Conservation (phyloP, 352 stramenopile species). For the Phytophthora fragariaefolia region DNA sequence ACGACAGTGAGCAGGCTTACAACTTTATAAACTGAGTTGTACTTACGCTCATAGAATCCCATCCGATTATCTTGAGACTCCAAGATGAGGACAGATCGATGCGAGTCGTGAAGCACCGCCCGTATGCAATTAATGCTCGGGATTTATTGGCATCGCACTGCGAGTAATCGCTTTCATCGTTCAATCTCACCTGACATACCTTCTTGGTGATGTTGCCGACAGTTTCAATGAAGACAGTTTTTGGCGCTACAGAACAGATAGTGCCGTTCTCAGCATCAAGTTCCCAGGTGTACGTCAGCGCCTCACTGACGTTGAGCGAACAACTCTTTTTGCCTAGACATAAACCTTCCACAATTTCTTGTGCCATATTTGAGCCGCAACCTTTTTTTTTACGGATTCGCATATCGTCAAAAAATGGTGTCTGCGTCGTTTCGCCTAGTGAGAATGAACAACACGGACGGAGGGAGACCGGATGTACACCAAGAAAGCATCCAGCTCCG, state of each 20-base stretch:
- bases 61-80: constrained; percentile 81
- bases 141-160: constrained; percentile 38
- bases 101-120: constrained; percentile 78
- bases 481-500: constrained; percentile 69
- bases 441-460: constrained; percentile 66
- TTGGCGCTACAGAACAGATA: constrained; percentile 37
- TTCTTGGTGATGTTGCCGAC: constrained; percentile 35
- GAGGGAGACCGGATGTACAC: constrained; percentile 67
- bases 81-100: constrained; percentile 76
- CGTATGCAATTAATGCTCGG: constrained; percentile 73
- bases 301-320: constrained; percentile 67
- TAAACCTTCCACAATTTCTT: constrained; percentile 75
- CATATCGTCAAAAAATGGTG: constrained; percentile 61
- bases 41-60: constrained; percentile 77
- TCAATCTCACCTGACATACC: constrained; percentile 49
- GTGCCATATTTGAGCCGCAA: constrained; percentile 52
- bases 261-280: constrained; percentile 47
- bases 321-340: constrained; percentile 79
- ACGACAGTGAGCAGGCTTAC: background rate
- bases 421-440: constrained; percentile 36
- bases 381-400: constrained; percentile 47
- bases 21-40: background rate
- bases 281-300: constrained; percentile 65
- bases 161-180: constrained; percentile 65
- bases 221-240: constrained; percentile 36